phyloP scores from a whole-genome alignment of 1,284 basidiomycete species.

The Phylloboletellus chloephorus region DNA sequence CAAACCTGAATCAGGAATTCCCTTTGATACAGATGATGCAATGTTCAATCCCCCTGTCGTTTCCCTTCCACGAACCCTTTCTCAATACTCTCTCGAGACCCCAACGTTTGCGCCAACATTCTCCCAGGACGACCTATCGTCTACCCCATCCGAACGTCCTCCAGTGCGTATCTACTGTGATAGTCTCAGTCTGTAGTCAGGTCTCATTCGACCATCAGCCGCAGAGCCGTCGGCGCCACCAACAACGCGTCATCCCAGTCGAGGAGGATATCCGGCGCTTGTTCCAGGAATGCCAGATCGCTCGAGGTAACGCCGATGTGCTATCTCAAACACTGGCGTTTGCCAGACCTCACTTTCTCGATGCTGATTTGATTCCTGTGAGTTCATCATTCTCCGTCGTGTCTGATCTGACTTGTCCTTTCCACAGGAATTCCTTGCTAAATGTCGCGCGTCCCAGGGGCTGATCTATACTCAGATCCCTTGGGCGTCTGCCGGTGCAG shows the following conservation, averaged over 20 bases:
- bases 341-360: conserved; percentile 60
- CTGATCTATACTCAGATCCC: conserved; percentile 70
- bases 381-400: conserved; percentile 15
- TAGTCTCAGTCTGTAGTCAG: neutral
- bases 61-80: conserved; percentile 22
- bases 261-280: conserved; percentile 75
- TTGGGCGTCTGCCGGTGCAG: conserved; percentile 74
- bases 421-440: conserved; percentile 63
- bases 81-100: conserved; percentile 29
- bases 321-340: conserved; percentile 60
- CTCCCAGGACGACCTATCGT: conserved; percentile 22
- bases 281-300: conserved; percentile 75
- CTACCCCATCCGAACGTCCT: conserved; percentile 17
- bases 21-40: conserved; percentile 66
- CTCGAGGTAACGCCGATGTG: conserved; percentile 62
- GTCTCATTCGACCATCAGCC: conserved; percentile 1
- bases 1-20: conserved; percentile 71
- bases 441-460: conserved; percentile 69
- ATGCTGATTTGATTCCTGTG: conserved; percentile 59
- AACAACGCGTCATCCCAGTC: conserved; percentile 56
- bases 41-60: conserved; percentile 66
- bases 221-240: conserved; percentile 16
- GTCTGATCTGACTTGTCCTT: conserved; percentile 2
- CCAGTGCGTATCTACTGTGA: conserved; percentile 14
- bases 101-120: conserved; percentile 24